Evolutionary conservation across 306 rosid species (phyloP).

Genomic region (Vigna nakashimae): DNA sequence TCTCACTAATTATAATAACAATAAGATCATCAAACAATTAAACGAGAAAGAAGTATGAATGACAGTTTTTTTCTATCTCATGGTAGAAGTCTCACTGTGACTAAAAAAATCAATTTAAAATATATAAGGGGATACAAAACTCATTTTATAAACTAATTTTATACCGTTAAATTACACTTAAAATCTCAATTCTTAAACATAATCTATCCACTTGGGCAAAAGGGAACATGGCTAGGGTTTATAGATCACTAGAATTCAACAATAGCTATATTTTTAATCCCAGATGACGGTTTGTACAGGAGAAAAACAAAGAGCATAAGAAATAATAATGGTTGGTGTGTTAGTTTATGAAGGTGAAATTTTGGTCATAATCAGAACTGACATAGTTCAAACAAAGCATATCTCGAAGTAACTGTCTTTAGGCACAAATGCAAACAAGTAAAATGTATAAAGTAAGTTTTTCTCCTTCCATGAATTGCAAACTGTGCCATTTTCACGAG

Average conservation of each 20-base stretch:
- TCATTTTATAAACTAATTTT: no score
- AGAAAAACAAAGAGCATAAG: background rate
- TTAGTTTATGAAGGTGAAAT: slow-evolving; percentile 23
- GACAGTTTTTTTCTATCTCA: no score
- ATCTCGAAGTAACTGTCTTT: slow-evolving; percentile 37
- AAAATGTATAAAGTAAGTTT: slow-evolving; percentile 40
- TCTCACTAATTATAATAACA: background rate
- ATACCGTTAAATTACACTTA: no score
- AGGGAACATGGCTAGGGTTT: background rate
- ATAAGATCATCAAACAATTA: no score
- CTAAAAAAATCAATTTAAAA: no score
- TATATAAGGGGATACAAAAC: no score
- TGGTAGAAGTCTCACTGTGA: no score
- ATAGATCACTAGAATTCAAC: background rate
- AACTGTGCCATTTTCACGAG: slow-evolving; percentile 77
- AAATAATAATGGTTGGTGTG: background rate
- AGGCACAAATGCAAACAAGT: slow-evolving; percentile 45
- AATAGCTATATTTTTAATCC: background rate
- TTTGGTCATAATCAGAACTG: slow-evolving; percentile 43
- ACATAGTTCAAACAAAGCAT: slow-evolving; percentile 40
- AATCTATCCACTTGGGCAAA: no score
- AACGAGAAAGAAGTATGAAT: no score
- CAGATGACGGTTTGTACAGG: background rate
- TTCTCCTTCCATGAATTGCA: slow-evolving; percentile 36
- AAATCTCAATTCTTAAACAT: no score